Conservation (phyloP, 371 early-diverging fungal species). For the Mortierella sp. region DNA sequence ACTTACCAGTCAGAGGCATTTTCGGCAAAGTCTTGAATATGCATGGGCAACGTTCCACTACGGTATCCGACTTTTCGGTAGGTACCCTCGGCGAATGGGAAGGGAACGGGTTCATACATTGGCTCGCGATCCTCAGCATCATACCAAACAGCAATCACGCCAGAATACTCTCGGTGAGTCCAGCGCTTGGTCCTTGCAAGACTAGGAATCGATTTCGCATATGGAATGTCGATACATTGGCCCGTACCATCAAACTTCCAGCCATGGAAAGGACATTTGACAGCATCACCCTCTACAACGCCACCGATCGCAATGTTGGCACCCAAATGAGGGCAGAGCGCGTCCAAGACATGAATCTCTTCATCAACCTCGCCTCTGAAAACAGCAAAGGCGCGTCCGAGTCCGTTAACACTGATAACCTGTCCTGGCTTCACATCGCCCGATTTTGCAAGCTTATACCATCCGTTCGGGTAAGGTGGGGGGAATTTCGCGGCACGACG, state of each 20-base stretch:
- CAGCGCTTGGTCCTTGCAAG: constrained; percentile 43
- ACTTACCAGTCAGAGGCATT: constrained; percentile 47
- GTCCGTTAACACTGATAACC: constrained; percentile 45
- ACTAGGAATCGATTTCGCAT: constrained; percentile 42
- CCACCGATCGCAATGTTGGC: constrained; percentile 52
- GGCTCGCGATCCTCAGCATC: constrained; percentile 49
- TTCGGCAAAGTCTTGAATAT: constrained; percentile 53
- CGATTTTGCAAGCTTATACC: constrained; percentile 49
- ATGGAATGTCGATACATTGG: constrained; percentile 44
- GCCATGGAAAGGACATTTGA: constrained; percentile 49
- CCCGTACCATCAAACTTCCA: constrained; percentile 49
- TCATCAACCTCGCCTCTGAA: constrained; percentile 38
- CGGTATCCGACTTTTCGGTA: constrained; percentile 40
- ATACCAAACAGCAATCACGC: constrained; percentile 42
- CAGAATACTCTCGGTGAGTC: constrained; percentile 47
- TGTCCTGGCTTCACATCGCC: constrained; percentile 49
- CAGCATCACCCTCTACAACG: constrained; percentile 37
- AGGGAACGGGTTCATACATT: constrained; percentile 47
- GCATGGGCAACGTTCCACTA: constrained; percentile 48
- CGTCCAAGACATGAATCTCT: constrained; percentile 43
- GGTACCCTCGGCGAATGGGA: constrained; percentile 40
- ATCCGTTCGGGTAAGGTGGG: constrained; percentile 49
- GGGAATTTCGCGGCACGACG: constrained; percentile 43
- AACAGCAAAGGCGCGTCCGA: constrained; percentile 44
- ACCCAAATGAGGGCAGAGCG: constrained; percentile 46